Base-by-base conservation (phyloP, 352 stramenopile genomes). In the Albugo laibachii region DNA sequence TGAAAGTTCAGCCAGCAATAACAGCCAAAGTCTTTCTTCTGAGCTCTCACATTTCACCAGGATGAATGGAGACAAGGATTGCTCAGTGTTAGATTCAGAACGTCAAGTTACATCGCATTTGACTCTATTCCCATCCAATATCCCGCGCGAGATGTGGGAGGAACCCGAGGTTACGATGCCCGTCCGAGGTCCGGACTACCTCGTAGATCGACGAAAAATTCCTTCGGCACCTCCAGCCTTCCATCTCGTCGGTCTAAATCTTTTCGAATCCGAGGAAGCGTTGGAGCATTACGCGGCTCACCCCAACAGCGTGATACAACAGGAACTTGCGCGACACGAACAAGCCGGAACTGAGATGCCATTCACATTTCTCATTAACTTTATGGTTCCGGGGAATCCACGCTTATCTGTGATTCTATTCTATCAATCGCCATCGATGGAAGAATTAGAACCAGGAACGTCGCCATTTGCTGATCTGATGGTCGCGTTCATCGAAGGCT, bases 281-380 rank as follows among this genome's bases (percentile, higher is more conserved):
- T 52, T 80, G 1, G 73, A 85, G 35, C 64, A 85, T 45, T 81
- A 83, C 43, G 69, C 68, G 11, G 63, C 64, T 0, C 66, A 60
- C 13, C 48, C 66, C 0, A 65, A 82, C 42, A 85, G 82, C 41
- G 45, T 76, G 10, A 56, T 85, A 45, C 73, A 85, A 42, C 56
- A 59, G 12, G 71, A 81, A 52, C 40, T 82, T 19, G 56, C 60
- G 36, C 65, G 70, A 2, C 68, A 83, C 49, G 63, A 74, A 36
- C 63, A 58, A n/a, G 54, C 56, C 48, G 66, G 66, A 20, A 75
- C 68, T 0, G 64, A 73, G 20, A 81, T 82, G 66, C 73, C 70
- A 12, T 83, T 83, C 50, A 83, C 73, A 18, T 85, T 85, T 50
- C 65, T 83, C 19, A 55, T 85, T 43, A 85, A 83, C 56, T 85